Evolutionary conservation across 2,329 filamentous ascomycete species (phyloP).

Genomic region (Penicillium oxalicum): DNA sequence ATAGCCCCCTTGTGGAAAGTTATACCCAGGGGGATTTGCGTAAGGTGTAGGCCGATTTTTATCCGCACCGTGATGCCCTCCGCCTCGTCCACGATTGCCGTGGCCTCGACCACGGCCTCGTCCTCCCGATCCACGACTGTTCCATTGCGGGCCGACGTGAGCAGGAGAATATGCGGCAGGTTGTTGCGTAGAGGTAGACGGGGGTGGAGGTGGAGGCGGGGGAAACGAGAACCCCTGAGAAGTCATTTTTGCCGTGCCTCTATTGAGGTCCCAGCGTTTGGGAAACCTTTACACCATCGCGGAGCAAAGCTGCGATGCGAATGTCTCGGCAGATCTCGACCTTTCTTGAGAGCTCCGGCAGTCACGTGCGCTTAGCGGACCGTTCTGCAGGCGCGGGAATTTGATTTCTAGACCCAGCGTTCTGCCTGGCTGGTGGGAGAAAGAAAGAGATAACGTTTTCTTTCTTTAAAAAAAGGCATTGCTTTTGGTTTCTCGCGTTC

Average conservation of each 20-base stretch:
- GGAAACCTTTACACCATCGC: constrained; percentile 24
- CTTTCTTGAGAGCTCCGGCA: constrained; percentile 11
- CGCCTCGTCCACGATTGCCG: constrained; percentile 27
- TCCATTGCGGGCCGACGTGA: constrained; percentile 23
- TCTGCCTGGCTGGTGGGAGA: not conserved
- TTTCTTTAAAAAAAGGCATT: not conserved
- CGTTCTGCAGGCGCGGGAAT: constrained; percentile 7
- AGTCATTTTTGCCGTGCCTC: constrained; percentile 30
- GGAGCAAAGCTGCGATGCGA: constrained; percentile 5
- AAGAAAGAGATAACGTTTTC: not conserved
- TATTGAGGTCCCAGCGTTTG: constrained; percentile 18
- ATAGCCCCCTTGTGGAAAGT: constrained; percentile 28
- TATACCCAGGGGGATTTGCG: constrained; percentile 21
- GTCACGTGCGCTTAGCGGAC: constrained; percentile 12
- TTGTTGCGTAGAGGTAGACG: constrained; percentile 24
- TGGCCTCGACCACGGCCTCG: constrained; percentile 34
- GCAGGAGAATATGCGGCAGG: constrained; percentile 18
- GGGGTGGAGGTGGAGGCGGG: constrained; percentile 40
- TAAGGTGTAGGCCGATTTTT: constrained; percentile 18
- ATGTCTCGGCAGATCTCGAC: constrained; percentile 12
- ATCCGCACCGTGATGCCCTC: constrained; percentile 14
- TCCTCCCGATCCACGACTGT: constrained; percentile 24
- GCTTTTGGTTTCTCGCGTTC: not conserved
- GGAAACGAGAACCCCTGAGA: constrained; percentile 43
- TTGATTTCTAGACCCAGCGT: constrained; percentile 2